A percentile compares a stretch with the other conserved stretches of the same genome.
Conservation (phyloP, 2,329 filamentous ascomycete species). For the Ophiocordyceps camponoti-floridani region DNA sequence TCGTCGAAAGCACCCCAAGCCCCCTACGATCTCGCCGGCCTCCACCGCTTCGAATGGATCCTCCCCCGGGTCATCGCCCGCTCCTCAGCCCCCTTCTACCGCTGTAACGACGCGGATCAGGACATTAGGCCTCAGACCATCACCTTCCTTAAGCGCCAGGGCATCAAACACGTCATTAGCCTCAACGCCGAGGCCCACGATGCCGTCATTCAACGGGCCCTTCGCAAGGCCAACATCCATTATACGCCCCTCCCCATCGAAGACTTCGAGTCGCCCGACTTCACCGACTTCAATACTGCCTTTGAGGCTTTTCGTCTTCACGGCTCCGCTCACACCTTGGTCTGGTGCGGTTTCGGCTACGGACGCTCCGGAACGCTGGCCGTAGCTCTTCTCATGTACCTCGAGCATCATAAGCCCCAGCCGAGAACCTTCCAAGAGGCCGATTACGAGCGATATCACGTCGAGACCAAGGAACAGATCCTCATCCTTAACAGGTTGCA, state of each 20-base stretch:
- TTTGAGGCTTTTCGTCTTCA: not conserved
- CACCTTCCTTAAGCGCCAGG: not conserved
- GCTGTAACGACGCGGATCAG: not conserved
- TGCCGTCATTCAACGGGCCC: not conserved
- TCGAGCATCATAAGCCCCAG: not conserved
- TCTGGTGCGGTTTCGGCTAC: slow-evolving; percentile 4
- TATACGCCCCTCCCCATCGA: not conserved
- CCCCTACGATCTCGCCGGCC: not conserved
- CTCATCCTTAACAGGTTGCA: not conserved
- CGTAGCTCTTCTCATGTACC: slow-evolving; percentile 1
- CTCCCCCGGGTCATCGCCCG: not conserved
- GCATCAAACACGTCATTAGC: not conserved
- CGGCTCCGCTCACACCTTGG: not conserved
- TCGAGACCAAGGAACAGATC: not conserved
- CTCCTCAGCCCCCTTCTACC: not conserved
- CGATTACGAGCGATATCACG: not conserved
- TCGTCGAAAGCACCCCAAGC: not conserved
- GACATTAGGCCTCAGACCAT: not conserved
- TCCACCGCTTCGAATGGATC: not conserved
- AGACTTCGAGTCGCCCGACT: not conserved
- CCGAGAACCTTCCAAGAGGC: not conserved
- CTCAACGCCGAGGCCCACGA: not conserved
- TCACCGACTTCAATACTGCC: not conserved
- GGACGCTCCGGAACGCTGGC: slow-evolving; percentile 2
- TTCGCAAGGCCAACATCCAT: not conserved